phyloP scores from a whole-genome alignment of 805 yeast species.

The Candida ficus region DNA sequence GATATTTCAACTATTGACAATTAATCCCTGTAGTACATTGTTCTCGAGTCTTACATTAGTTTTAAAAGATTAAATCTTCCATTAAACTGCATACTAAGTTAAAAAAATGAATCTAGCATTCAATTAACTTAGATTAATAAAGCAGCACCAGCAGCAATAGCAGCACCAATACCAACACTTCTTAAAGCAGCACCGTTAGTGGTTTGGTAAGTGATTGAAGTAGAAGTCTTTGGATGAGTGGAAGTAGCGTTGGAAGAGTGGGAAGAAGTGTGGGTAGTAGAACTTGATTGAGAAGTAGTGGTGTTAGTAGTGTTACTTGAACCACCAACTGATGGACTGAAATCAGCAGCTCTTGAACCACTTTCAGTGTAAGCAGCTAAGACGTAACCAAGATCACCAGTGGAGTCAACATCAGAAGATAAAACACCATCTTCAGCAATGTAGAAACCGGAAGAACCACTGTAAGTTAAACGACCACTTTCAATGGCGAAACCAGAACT shows the following conservation, averaged over 20 bases:
- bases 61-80: too few relatives aligned
- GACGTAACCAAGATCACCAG: slow-evolving; percentile 8
- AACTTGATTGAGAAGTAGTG: slow-evolving; percentile 7
- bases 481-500: too few relatives aligned
- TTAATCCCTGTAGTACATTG: too few relatives aligned
- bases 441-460: too few relatives aligned
- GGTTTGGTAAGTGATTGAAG: slow-evolving; percentile 12
- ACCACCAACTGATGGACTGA: slow-evolving; percentile 21
- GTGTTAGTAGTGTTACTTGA: slow-evolving; percentile 10
- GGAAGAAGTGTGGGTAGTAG: slow-evolving; percentile 7
- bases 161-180: slow-evolving; percentile 20
- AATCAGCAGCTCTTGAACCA: slow-evolving; percentile 24
- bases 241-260: slow-evolving; percentile 5
- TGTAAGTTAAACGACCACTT: too few relatives aligned
- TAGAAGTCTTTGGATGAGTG: too few relatives aligned
- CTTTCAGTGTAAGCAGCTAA: slow-evolving; percentile 16
- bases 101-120: background rate
- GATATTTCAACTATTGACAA: too few relatives aligned
- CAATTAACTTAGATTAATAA: slow-evolving; percentile 20
- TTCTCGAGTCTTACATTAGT: too few relatives aligned
- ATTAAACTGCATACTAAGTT: too few relatives aligned
- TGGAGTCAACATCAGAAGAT: background rate
- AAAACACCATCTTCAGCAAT: too few relatives aligned
- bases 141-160: slow-evolving; percentile 29
- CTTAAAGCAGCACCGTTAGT: slow-evolving; percentile 24